phyloP scores from a whole-genome alignment of 1,284 basidiomycete species.

The Ceratobasidium papillatum region DNA sequence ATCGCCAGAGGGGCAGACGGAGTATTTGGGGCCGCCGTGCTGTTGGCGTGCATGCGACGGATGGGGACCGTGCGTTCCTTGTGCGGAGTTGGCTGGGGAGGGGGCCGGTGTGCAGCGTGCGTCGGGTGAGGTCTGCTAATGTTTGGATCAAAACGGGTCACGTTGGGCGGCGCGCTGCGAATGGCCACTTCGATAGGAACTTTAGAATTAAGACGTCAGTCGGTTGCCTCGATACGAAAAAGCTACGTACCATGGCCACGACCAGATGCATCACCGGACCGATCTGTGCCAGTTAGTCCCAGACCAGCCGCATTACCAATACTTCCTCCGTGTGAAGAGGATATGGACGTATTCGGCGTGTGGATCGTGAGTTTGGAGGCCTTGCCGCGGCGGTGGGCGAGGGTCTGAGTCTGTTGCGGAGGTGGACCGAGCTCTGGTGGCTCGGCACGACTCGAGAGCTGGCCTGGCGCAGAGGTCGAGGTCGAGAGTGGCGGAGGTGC shows the following conservation, averaged over 20 bases:
- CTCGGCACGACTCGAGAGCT: background rate
- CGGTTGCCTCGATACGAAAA: background rate
- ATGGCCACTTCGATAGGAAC: conserved; percentile 25
- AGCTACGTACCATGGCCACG: conserved; percentile 11
- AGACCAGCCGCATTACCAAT: background rate
- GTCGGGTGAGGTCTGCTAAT: conserved; percentile 9
- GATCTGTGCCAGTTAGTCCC: conserved; percentile 10
- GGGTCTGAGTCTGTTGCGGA: conserved; percentile 16
- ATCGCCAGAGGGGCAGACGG: conserved; percentile 24
- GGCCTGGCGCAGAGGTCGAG: background rate
- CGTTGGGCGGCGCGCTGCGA: conserved; percentile 29
- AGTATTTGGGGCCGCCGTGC: background rate
- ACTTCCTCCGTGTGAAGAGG: conserved; percentile 13
- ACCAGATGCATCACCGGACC: background rate
- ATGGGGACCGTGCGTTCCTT: conserved; percentile 28
- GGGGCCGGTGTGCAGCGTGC: background rate
- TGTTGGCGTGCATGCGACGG: conserved; percentile 27
- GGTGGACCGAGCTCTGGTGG: background rate
- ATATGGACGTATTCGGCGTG: conserved; percentile 29
- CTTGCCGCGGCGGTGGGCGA: conserved; percentile 30
- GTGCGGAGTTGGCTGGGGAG: conserved; percentile 13
- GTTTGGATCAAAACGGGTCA: conserved; percentile 25
- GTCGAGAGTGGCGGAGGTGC: background rate
- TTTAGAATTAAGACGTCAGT: background rate
- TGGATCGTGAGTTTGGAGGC: conserved; percentile 27